Evolutionary conservation across 1,139 yeast genomes (phyloP), one percentile per base, ranked within the genome.

Genomic region (Yamadazyma spencermartinsiae): DNA sequence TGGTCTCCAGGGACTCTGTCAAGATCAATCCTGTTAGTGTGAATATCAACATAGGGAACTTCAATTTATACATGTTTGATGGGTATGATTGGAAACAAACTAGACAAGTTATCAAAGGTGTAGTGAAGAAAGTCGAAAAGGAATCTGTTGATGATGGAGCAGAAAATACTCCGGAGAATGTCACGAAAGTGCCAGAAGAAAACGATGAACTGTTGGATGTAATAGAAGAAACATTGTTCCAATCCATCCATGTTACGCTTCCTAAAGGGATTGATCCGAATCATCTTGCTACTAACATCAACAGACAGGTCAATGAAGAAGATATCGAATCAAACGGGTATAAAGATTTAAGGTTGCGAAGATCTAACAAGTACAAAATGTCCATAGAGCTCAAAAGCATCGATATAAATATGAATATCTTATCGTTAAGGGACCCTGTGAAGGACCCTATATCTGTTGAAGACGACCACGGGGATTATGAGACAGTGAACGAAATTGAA

Each of bases 41-140:
- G 18, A 63, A 61, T 36, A 44, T 70, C 4, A 67, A 65, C 40
- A 9, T 49, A 9, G 46, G 52, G 3, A 42, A 40, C 25, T 38
- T 47, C 25, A 40, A 38, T 3, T 62, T 92, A 43, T 80, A 76
- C 42, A 61, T 92, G 29, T 81, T 78, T 56, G 98, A 92, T 63
- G 99, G 99, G 0, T 92, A 82, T 54, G 98, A 92, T 56, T 89
- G 98, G 96, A 76, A 76, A 41, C 79, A 79, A 35, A 88, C 98
- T 0, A 71, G 95, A 44, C 72, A 70, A 30, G 72, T 80, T 0
- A 82, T 92, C 19, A 67, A 73, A 16, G 75, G 72, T 5, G 86
- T 87, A 0, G 82, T 90, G 0, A 73, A 72, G 39, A 62, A 75
- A 25, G 78, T 86, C 11, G 87, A 83, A 48, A 65, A 61, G 10